A percentile compares a stretch with the other conserved stretches of the same genome.
phyloP scores from a whole-genome alignment of 768 basidiomycete genomes.

The Leccinum uliginosum region DNA sequence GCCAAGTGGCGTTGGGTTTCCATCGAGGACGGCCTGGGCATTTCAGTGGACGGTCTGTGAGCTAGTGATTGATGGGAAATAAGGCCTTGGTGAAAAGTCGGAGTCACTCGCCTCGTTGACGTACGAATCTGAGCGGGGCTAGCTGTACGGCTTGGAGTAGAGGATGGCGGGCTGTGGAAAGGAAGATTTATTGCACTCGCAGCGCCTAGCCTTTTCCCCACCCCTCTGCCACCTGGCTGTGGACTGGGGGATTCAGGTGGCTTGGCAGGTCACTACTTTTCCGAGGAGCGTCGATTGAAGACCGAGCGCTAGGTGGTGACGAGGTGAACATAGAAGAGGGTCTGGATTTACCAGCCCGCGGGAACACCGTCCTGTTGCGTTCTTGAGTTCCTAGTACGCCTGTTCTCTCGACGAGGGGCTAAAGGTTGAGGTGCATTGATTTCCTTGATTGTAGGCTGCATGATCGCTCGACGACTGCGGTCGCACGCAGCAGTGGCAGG shows the following conservation, averaged over 20 bases:
- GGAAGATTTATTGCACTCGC: constrained; percentile 42
- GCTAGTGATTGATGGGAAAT: constrained; percentile 38
- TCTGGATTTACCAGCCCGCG: constrained; percentile 30
- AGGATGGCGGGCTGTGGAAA: constrained; percentile 33
- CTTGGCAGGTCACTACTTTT: constrained; percentile 38
- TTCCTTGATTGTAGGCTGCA: constrained; percentile 32
- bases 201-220: constrained; percentile 33
- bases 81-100: constrained; percentile 37
- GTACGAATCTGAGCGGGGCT: constrained; percentile 45
- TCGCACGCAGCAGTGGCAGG: constrained; percentile 42
- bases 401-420: constrained; percentile 30
- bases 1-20: constrained; percentile 25
- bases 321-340: constrained; percentile 30
- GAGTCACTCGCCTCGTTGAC: constrained; percentile 37
- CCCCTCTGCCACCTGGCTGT: constrained; percentile 33
- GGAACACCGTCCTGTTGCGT: constrained; percentile 28
- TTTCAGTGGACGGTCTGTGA: constrained; percentile 30
- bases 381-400: constrained; percentile 21
- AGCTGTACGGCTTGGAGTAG: constrained; percentile 33
- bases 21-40: constrained; percentile 15
- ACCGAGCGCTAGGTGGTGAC: constrained; percentile 23
- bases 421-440: constrained; percentile 40
- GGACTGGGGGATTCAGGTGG: constrained; percentile 50
- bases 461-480: constrained; percentile 39
- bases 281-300: constrained; percentile 35